Evolutionary conservation across 1,284 basidiomycete genomes (phyloP), one percentile per base, ranked within the genome.

Genomic region (Termitomyces sp.): DNA sequence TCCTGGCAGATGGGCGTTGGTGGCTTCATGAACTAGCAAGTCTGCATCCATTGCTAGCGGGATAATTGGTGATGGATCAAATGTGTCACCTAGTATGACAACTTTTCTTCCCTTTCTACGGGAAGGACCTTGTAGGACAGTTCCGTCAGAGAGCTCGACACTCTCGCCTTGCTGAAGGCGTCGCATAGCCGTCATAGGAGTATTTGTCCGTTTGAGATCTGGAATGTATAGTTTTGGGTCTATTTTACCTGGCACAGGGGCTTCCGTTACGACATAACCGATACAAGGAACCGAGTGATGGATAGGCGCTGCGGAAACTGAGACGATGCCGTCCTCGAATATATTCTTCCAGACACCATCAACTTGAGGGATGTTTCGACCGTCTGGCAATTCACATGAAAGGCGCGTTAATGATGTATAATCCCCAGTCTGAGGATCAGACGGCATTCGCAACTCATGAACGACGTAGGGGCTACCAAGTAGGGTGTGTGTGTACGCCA

Each of bases 1-100:
- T 0, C 75, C 77, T 1, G 91, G 91, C n/a, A 97, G 76, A 67
- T 89, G 83, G 1, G 91, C 90, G 66, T 96, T 97, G 7, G 94
- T 97, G 34, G 91, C 90, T 72, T 97, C 93, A 64, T 97, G 94
- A 19, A 87, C 78, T 46, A 86, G 72, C 38, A 93, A 57, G 59
- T 90, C 84, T 16, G 84, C 78, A 50, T 79, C 80, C 60, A 67
- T 66, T 30, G 85, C 83, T 8, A 91, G 65, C 7, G 72, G 65
- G 24, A 68, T 71, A 48, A 88, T 83, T 7, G 79, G 74, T 14
- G 82, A 84, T 9, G 91, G 86, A 65, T 93, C 82, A 62, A 79
- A 84, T 3, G 91, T 93, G 63, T 94, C 91, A 1, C 91, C 91
- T 31, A 93, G 72, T 50, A 94, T 81, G 33, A 81, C 84, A 18